Base-by-base conservation (phyloP, 768 basidiomycete genomes). In the Cystobasidium onofrii region DNA sequence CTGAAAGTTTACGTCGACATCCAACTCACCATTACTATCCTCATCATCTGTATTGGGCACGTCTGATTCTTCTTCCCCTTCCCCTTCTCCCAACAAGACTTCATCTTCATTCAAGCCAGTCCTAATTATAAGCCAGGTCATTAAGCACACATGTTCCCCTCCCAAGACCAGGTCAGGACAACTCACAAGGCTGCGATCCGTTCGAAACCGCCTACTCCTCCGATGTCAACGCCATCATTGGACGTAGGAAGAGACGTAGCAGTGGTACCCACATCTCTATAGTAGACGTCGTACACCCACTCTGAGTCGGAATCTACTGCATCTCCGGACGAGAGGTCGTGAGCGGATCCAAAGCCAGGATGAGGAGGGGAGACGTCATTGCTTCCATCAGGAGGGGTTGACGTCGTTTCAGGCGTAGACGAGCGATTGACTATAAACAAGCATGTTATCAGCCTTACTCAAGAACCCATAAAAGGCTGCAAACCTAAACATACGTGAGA, bases 281-380 rank as follows among this genome's bases (percentile, higher is more conserved):
- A 77, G 64, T 78, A 78, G 18, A 78, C 77, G 64, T 78, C 78
- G 76, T 78, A 78, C 25, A 78, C 78, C 36, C 64, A 77, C 0
- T 77, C 75, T 1, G 55, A 75, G 25, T 61, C 75, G 10, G n/a
- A 25, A 27, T 69, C 74, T 6, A 13, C 29, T 31, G 43, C 70
- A 34, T 74, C 41, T 34, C 71, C 55, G 15, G 55, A 62, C 4
- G 52, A 39, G 27, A 60, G 41, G 39, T 60, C 71, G n/a, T 46
- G 39, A 10, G 34, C n/a, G 20, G 55, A 61, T 20, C n/a, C 17
- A 52, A 20, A 39, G 55, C 71, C 34, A 18, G 55, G 71, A 31
- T 62, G 71, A 23, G 57, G 25, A 29, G 57, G 39, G 17, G 34
- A 34, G 17, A 65, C 76, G 20, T 66, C 66, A 9, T 60, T 72